Evolutionary conservation across 2,329 filamentous ascomycete genomes (phyloP).

Genomic region (Xylariales sp.): DNA sequence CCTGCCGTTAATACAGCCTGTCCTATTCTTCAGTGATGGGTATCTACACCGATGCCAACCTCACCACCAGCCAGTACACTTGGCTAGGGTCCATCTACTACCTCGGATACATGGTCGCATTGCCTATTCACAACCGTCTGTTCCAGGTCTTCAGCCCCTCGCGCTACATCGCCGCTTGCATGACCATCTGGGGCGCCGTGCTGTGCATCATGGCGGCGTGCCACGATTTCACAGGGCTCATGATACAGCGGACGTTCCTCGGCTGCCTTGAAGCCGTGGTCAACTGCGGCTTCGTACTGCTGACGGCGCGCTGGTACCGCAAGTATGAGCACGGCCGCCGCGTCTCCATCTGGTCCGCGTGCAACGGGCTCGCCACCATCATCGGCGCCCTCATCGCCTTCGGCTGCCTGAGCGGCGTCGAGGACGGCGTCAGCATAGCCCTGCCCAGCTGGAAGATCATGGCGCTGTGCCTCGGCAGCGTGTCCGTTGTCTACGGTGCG

Average conservation of each 20-base stretch:
- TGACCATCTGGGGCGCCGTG: background rate
- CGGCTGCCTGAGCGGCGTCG: constrained; percentile 5
- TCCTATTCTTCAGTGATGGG: background rate
- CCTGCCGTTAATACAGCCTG: too few relatives aligned
- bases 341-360: constrained; percentile 1
- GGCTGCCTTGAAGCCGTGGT: constrained; percentile 11
- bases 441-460: constrained; percentile 25
- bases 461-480: constrained; percentile 24
- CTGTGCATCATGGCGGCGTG: constrained; percentile 10
- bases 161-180: background rate
- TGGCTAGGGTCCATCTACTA: background rate
- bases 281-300: constrained; percentile 12
- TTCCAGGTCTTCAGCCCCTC: background rate
- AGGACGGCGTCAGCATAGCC: constrained; percentile 18
- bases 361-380: constrained; percentile 18
- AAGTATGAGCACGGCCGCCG: constrained; percentile 4
- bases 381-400: constrained; percentile 23
- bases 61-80: background rate
- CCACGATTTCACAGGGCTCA: constrained; percentile 20
- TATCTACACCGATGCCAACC: background rate
- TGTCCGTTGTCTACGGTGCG: constrained; percentile 19
- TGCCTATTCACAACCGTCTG: background rate
- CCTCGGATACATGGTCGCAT: background rate
- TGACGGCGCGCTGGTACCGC: constrained; percentile 5
- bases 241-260: constrained; percentile 11